These are phyloP conservation scores for Discostella stelligeroides DNA, from an alignment of 108 stramenopile genomes.

Conservation along the genomic window DNA sequence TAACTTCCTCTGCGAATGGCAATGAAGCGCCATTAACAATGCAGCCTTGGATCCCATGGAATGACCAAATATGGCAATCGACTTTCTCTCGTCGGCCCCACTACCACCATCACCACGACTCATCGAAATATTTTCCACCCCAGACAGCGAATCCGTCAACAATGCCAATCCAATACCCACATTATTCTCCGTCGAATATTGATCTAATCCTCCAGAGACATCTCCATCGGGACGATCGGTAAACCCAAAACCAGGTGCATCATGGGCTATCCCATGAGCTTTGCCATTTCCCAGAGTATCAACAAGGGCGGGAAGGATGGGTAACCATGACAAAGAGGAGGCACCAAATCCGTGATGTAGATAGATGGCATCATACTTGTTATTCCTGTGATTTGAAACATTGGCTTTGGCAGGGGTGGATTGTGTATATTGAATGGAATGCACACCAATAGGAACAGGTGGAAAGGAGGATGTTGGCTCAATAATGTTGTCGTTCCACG, in stretches of 20 bases:
- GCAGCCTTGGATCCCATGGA: slow-evolving; percentile 75
- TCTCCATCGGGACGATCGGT: slow-evolving; percentile 69
- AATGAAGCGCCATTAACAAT: slow-evolving; percentile 59
- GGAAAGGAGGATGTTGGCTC: neutral
- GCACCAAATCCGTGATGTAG: slow-evolving; percentile 88
- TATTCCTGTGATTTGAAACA: too few relatives aligned
- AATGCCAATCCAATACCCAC: slow-evolving; percentile 55
- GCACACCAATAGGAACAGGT: slow-evolving; percentile 55
- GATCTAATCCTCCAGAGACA: slow-evolving; percentile 10
- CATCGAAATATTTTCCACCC: neutral
- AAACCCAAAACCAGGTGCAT: slow-evolving; percentile 85
- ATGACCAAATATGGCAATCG: slow-evolving; percentile 75
- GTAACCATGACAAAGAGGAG: slow-evolving; percentile 79
- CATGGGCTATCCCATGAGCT: slow-evolving; percentile 65
- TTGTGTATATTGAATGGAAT: slow-evolving; percentile 48
- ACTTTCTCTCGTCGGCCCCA: slow-evolving; percentile 19
- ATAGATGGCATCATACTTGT: slow-evolving; percentile 55
- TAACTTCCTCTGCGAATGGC: slow-evolving; percentile 27
- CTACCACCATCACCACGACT: neutral
- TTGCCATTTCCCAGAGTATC: slow-evolving; percentile 31
- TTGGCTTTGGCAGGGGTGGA: slow-evolving; percentile 14
- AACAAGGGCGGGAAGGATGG: slow-evolving; percentile 58
- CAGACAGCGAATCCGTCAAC: slow-evolving; percentile 16
- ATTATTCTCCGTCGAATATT: slow-evolving; percentile 49
- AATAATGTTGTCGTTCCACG: slow-evolving; percentile 6